Evolutionary conservation across 2,329 filamentous ascomycete genomes (phyloP).

Genomic region (Niveomyces coronatus): DNA sequence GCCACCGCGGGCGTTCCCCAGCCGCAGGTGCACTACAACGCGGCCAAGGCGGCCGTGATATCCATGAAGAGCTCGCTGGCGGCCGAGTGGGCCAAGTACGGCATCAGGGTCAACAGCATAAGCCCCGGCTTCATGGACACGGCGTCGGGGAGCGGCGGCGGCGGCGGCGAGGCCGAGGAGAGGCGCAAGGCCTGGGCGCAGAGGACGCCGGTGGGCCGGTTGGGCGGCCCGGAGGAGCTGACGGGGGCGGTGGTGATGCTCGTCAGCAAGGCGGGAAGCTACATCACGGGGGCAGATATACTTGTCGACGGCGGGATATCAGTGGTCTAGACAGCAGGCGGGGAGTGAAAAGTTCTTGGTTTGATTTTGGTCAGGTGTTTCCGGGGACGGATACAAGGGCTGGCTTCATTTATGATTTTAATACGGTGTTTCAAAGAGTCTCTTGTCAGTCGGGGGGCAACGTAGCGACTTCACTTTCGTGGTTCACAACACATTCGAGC

Average conservation of each 20-base stretch:
- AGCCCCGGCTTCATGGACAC: constrained; percentile 72
- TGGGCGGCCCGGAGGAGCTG: constrained; percentile 54
- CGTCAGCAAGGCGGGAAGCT: constrained; percentile 49
- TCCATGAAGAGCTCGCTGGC: constrained; percentile 55
- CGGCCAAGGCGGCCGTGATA: constrained; percentile 56
- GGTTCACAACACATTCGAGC: too few relatives aligned
- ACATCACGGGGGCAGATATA: constrained; percentile 59
- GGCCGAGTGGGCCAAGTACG: constrained; percentile 61
- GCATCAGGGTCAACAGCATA: constrained; percentile 61
- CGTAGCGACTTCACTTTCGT: too few relatives aligned
- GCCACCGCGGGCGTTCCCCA: constrained; percentile 31
- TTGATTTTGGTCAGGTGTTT: too few relatives aligned
- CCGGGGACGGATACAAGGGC: too few relatives aligned
- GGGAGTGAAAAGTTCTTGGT: too few relatives aligned
- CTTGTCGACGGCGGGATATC: constrained; percentile 47
- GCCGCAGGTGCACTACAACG: constrained; percentile 60
- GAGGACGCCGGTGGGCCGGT: constrained; percentile 53
- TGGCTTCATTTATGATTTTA: too few relatives aligned
- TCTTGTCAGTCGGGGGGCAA: too few relatives aligned
- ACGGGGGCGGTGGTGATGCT: constrained; percentile 52
- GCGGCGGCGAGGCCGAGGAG: constrained; percentile 39
- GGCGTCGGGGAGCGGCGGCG: constrained; percentile 58
- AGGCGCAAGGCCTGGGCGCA: constrained; percentile 48
- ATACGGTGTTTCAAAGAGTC: too few relatives aligned
- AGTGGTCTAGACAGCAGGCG: not conserved